A percentile compares a stretch with the other conserved stretches of the same genome.
These are phyloP conservation scores for Helicostylum pulchrum DNA, from an alignment of 192 early-diverging fungal species.

Conservation along the genomic window DNA sequence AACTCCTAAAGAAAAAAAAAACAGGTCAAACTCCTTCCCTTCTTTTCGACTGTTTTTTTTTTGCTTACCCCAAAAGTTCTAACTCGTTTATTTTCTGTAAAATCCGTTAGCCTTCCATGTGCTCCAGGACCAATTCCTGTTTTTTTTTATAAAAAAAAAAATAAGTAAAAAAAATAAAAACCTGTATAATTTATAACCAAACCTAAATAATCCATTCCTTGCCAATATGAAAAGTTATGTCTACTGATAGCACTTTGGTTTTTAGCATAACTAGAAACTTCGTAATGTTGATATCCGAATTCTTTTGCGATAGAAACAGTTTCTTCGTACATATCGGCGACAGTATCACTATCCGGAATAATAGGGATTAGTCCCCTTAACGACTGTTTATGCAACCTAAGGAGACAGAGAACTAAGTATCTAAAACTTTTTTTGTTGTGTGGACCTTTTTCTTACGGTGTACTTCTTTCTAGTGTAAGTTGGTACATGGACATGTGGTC, in stretches of 20 bases:
- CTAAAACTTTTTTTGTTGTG: not conserved
- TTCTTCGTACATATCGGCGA: conserved; percentile 52
- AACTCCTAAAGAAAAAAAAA: conserved; percentile 33
- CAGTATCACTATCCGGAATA: conserved; percentile 37
- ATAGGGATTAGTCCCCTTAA: conserved; percentile 26
- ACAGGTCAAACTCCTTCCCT: not conserved
- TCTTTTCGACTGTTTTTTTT: not conserved
- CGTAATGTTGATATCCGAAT: conserved; percentile 52
- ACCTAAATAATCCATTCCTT: conserved; percentile 55
- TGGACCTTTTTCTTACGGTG: conserved; percentile 35
- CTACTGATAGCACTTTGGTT: conserved; percentile 39
- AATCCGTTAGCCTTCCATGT: conserved; percentile 46
- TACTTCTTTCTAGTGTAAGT: conserved; percentile 49
- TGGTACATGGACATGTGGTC: conserved; percentile 54
- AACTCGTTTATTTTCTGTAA: conserved; percentile 13
- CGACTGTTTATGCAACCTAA: conserved; percentile 40
- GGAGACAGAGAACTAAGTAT: not conserved
- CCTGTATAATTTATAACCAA: not conserved
- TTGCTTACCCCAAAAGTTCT: conserved; percentile 47
- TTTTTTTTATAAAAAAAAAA: not conserved
- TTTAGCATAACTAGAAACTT: conserved; percentile 53
- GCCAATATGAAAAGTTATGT: conserved; percentile 57
- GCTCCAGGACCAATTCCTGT: conserved; percentile 55
- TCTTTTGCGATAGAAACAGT: conserved; percentile 37
- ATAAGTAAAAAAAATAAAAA: not conserved